A percentile compares a stretch with the other conserved stretches of the same genome.
Evolutionary conservation across 805 yeast species (phyloP).

Genomic region (Barnettozyma siamensis): DNA sequence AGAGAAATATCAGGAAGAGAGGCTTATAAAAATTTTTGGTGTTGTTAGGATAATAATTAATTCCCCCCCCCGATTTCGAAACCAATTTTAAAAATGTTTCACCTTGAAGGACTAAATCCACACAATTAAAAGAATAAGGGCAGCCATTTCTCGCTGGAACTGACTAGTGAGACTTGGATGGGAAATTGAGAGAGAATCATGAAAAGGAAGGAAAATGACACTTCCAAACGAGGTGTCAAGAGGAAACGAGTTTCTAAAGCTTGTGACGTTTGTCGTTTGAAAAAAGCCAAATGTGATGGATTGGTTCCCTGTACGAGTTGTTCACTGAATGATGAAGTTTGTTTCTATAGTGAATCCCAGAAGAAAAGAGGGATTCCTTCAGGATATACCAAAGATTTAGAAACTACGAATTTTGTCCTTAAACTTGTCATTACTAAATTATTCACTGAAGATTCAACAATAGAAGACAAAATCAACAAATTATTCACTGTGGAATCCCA

Average conservation of each 20-base stretch:
- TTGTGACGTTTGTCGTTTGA: constrained; percentile 3
- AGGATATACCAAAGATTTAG: constrained; percentile 2
- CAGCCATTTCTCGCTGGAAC: too few species aligned
- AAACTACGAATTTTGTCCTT: neutral
- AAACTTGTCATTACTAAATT: neutral
- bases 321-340: neutral
- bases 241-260: constrained; percentile 18
- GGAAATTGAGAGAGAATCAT: too few species aligned
- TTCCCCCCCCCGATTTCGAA: neutral
- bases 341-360: neutral
- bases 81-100: too few species aligned
- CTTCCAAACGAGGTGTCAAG: neutral
- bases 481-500: neutral
- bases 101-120: too few species aligned
- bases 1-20: too few species aligned
- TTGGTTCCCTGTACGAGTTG: constrained; percentile 1
- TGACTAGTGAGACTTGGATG: too few species aligned
- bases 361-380: constrained; percentile 3
- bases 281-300: constrained; percentile 3
- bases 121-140: too few species aligned
- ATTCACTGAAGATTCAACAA: neutral
- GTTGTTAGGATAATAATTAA: too few species aligned
- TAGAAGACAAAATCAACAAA: neutral
- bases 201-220: neutral
- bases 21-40: too few species aligned